These are phyloP conservation scores for Evansstolkia leycettana DNA, from an alignment of 495 filamentous ascomycete species.

Conservation along the genomic window DNA sequence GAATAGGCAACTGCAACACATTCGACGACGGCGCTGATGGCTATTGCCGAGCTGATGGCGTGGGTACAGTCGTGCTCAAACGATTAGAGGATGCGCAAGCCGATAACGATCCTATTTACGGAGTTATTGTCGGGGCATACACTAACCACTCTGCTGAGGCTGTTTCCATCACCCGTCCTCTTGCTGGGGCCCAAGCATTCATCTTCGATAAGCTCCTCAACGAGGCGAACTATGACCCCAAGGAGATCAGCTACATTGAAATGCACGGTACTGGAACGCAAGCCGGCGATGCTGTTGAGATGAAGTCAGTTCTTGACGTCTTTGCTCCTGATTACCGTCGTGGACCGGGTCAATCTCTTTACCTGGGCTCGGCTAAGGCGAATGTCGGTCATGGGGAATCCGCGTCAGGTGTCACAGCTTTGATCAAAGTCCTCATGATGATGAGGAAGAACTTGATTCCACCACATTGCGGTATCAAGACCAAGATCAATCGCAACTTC, in stretches of 20 bases:
- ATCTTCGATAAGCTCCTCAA: constrained; percentile 59
- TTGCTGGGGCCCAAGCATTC: constrained; percentile 55
- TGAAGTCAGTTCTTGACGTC: constrained; percentile 63
- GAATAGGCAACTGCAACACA: constrained; percentile 68
- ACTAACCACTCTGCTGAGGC: constrained; percentile 71
- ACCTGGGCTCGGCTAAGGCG: constrained; percentile 75
- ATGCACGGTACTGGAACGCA: constrained; percentile 88
- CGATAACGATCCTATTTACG: constrained; percentile 65
- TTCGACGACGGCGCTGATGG: constrained; percentile 69
- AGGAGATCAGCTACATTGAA: constrained; percentile 70
- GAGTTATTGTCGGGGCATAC: constrained; percentile 49
- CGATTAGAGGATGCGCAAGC: constrained; percentile 59
- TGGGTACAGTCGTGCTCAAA: constrained; percentile 62
- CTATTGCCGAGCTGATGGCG: constrained; percentile 64
- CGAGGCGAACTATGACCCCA: constrained; percentile 56
- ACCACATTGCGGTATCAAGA: constrained; percentile 82
- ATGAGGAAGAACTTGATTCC: constrained; percentile 72
- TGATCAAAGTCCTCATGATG: constrained; percentile 84
- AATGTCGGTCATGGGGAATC: constrained; percentile 89
- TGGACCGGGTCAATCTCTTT: constrained; percentile 55
- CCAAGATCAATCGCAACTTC: constrained; percentile 68
- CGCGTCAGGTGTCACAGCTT: constrained; percentile 68
- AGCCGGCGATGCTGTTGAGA: constrained; percentile 69
- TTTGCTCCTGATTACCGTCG: constrained; percentile 67
- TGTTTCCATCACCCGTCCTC: constrained; percentile 75